Base-by-base conservation (phyloP, 1,139 yeast genomes). In the Chernovozyma sophiae-reginae region DNA sequence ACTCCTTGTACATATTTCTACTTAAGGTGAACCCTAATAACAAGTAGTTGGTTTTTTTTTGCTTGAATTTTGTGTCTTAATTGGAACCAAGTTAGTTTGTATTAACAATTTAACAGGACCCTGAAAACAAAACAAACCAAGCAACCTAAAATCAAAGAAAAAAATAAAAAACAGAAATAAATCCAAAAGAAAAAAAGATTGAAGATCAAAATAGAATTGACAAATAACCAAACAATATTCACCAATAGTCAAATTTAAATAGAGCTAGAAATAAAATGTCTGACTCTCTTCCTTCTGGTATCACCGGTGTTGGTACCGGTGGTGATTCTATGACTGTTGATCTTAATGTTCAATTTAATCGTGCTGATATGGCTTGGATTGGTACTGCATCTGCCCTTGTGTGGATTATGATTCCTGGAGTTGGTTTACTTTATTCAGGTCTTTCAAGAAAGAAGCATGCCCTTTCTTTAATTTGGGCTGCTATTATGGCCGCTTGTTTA, bases 361-460 rank as follows among this genome's bases (percentile, higher is more conserved):
- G 65, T 31, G 90, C 82, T 43, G 87, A 87, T 58, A 83, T 86
- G 90, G 87, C 79, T 15, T 90, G 96, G 96, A 74, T 90, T 43
- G 89, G 84, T 58, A 72, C 77, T 11, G 75, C 92, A 10, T 78
- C 81, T 6, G 81, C 76, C 14, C 70, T 89, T 41, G 96, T 89
- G 44, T 87, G 95, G 92, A 78, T 89, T 52, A 89, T 90, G 96
- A 77, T 83, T 56, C 97, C 97, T 25, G 97, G 97, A 43, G 81
- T 90, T 36, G 97, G 97, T 41, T 66, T 90, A 36, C 68, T 89
- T 44, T 90, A 90, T 63, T 85, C 95, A 25, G 97, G 97, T 47
- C 68, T 89, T 45, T 81, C 96, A 8, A 78, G 97, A 61, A 89
- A 89, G 61, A 86, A 87, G 64, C 96, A 90, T 53, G 96, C 97